A percentile compares a stretch with the other conserved stretches of the same genome.
Conservation (phyloP, 805 yeast genomes). For the Myxozyma mucilagina region DNA sequence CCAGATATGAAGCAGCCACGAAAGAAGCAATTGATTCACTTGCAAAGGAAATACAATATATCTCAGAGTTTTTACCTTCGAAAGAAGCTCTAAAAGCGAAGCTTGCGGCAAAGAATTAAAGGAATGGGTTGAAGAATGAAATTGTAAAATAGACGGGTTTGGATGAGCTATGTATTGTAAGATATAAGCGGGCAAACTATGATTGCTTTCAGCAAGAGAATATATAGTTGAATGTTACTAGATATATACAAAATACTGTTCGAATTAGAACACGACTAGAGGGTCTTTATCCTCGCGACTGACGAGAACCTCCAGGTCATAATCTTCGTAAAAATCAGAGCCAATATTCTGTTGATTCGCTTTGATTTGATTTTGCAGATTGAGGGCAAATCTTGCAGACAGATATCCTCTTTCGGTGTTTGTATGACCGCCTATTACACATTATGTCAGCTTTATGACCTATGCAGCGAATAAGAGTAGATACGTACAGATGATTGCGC, state of each 20-base stretch:
- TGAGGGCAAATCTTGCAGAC: conserved; percentile 48
- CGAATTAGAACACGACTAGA: conserved; percentile 32
- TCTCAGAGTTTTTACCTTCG: conserved; percentile 20
- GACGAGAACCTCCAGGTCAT: conserved; percentile 37
- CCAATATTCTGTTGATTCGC: neutral
- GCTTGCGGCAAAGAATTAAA: neutral
- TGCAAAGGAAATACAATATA: conserved; percentile 10
- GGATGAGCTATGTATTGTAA: neutral
- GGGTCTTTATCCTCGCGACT: conserved; percentile 70
- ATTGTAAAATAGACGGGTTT: neutral
- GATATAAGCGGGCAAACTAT: neutral
- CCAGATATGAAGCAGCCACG: conserved; percentile 11
- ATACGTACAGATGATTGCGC: conserved; percentile 61
- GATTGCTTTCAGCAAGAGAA: too few species aligned
- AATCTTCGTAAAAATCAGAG: conserved; percentile 9
- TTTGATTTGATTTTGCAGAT: conserved; percentile 49
- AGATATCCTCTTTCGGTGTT: conserved; percentile 91
- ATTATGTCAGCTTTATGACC: neutral
- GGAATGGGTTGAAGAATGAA: neutral
- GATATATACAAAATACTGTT: neutral
- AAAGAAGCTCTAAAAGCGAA: conserved; percentile 12
- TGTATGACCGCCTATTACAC: conserved; percentile 61
- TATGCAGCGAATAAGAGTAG: neutral
- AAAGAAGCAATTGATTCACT: conserved; percentile 18
- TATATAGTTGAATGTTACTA: too few species aligned